Evolutionary conservation across 2,329 filamentous ascomycete genomes (phyloP), one percentile per base, ranked within the genome.

Genomic region (Trichophyton rubrum): DNA sequence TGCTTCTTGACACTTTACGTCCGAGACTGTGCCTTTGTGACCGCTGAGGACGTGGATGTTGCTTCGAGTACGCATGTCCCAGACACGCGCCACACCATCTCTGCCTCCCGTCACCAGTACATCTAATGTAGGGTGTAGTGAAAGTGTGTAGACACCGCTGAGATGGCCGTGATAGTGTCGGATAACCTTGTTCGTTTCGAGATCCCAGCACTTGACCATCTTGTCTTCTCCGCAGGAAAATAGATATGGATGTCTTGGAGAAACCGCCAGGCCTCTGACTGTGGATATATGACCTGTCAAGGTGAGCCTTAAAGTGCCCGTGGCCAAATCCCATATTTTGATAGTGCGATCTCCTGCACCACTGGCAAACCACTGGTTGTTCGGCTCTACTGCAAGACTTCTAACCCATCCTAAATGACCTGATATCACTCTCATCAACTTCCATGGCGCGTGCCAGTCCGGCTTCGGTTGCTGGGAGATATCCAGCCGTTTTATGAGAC

Each of bases 121-220:
- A 69, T 99, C 93, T 4, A 99, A 82, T 0, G 90, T 96, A 0
- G 93, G 93, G 71, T 99, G 93, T n/a, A 99, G 78, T 1, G 88
- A 84, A 4, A 99, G 79, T 0, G 91, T 91, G 75, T 99, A 99
- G 3, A 99, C 93, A 65, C 93, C 93, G 67, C 89, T 95, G 22
- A 99, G 78, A 76, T 99, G 93, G 17, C 95, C 95, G 72, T 99
- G 93, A 73, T 97, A 99, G 75, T 96, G 90, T 43, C 92, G 84
- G 70, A 97, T 96, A 62, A 99, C 93, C 75, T 96, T 96, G 78
- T 99, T 99, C n/a, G 92, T 96, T 75, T 99, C 93, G 66, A 99
- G 78, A 77, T 99, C 93, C 93, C 93, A 99, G 77, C 93, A 99
- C 76, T 99, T 99, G 64, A 99, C 93, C 91, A 96, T 96, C 79